A percentile compares a stretch with the other conserved stretches of the same genome.
Conservation (phyloP, 139 green algal species). For the Deuterostichococcus epilithicus region DNA sequence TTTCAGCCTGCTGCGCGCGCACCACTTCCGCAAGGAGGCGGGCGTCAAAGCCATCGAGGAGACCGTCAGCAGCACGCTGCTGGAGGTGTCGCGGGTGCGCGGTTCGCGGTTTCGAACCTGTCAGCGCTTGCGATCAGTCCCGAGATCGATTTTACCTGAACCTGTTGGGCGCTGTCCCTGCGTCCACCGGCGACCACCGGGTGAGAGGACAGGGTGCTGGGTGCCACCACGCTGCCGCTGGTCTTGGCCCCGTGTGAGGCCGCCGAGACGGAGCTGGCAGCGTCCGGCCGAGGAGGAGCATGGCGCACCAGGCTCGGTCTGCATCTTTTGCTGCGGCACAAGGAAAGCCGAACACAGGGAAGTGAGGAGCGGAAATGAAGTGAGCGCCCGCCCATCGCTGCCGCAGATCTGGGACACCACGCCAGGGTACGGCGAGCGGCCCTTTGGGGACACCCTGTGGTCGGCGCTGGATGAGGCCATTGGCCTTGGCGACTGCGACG, state of each 20-base stretch:
- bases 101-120: too few species aligned
- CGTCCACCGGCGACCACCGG: too few species aligned
- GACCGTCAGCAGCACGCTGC: constrained; percentile 78
- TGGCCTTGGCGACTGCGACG: constrained; percentile 84
- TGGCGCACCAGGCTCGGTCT: background rate
- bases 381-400: background rate
- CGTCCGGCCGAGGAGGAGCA: background rate
- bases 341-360: background rate
- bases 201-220: background rate
- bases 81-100: constrained; percentile 79
- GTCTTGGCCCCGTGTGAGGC: too few species aligned
- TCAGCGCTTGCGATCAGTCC: too few species aligned
- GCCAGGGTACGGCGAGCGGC: constrained; percentile 62
- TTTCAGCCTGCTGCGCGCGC: constrained; percentile 82
- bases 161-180: too few species aligned
- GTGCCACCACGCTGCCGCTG: background rate
- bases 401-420: constrained; percentile 82
- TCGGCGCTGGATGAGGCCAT: constrained; percentile 88
- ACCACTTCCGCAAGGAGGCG: constrained; percentile 92
- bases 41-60: constrained; percentile 67
- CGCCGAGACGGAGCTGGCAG: too few species aligned
- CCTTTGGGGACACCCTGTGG: constrained; percentile 89
- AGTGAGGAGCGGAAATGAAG: background rate
- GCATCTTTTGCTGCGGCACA: background rate
- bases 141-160: too few species aligned